Evolutionary conservation across 148 eudicot species (phyloP).

Genomic region (Gaultheria prostrata): DNA sequence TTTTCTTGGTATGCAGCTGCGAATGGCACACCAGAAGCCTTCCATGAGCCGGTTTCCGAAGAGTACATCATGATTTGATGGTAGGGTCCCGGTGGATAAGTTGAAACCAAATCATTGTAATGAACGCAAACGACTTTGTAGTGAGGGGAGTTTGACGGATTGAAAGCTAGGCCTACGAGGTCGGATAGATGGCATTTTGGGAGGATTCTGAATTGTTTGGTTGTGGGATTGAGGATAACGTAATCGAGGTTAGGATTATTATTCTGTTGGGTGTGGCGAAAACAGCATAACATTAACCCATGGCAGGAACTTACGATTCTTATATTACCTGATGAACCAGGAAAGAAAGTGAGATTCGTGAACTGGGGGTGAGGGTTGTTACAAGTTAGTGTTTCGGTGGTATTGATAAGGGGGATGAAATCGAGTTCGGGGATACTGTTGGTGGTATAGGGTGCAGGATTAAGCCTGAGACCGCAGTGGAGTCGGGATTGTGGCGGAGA

Average conservation of each 20-base stretch:
- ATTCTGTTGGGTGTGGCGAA: no score
- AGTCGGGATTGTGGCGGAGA: neutral
- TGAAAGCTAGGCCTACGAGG: neutral
- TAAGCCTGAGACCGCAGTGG: neutral
- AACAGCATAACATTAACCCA: neutral
- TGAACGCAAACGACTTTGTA: neutral
- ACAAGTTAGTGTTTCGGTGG: no score
- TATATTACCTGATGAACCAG: neutral
- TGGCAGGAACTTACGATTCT: neutral
- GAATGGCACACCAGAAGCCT: neutral
- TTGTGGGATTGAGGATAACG: constrained; percentile 6
- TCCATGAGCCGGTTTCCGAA: constrained; percentile 13
- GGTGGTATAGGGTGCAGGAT: neutral
- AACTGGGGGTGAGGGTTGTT: neutral
- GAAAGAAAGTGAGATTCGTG: neutral
- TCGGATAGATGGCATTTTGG: neutral
- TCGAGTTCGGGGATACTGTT: neutral
- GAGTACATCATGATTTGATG: constrained; percentile 13
- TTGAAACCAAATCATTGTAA: no score
- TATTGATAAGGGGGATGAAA: neutral
- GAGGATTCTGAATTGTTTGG: neutral
- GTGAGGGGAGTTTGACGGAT: constrained; percentile 6
- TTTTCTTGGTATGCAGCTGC: no score
- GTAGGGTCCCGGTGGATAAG: no score
- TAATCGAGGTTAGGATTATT: neutral